Evolutionary conservation across 2,329 filamentous ascomycete genomes (phyloP), one percentile per base, ranked within the genome.

Genomic region (Nemania sp.): DNA sequence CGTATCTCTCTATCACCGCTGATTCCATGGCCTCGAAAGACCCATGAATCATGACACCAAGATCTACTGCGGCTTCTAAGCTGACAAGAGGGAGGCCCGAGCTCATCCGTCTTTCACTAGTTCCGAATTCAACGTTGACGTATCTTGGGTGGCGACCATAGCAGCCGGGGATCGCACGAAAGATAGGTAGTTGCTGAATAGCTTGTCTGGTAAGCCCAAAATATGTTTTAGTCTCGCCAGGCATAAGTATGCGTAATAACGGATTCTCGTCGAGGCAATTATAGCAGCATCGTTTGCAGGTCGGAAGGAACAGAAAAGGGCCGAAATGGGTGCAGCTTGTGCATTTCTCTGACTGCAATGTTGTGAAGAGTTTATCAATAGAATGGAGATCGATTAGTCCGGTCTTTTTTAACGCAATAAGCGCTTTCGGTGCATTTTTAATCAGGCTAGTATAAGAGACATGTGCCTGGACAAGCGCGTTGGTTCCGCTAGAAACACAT

Each of bases 301-400:
- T 55, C 15, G 35, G 51, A 45, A 63, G 51, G 51, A 55, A 63
- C n/a, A 63, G 51, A 49, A 56, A 63, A 24, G 51, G 32, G 35
- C 60, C 60, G 27, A 43, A 62, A 22, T 45, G 5, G 24, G 3
- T 13, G 51, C 60, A 62, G 38, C 6, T 13, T 7, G 38, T n/a
- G 18, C 60, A 62, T 2, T 20, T 1, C 7, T 55, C 49, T 20
- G 51, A n/a, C 10, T 51, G 60, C 24, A 62, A 47, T 24, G 18
- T 27, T 5, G 49, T 15, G 15, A 55, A 49, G 8, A 62, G 60
- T 45, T 27, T 20, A 10, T 18, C 35, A 6, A 51, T 32, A n/a
- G 60, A 29, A 32, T 55, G 35, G 26, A 55, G 11, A 13, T 51
- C 49, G 38, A 51, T 51, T n/a, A 62, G 35, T 49, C 51, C 32